Percentiles rank a stretch among this genome's conserved stretches.
These are phyloP conservation scores for Sicyos baderoa DNA, from an alignment of 306 rosid species.

Conservation along the genomic window DNA sequence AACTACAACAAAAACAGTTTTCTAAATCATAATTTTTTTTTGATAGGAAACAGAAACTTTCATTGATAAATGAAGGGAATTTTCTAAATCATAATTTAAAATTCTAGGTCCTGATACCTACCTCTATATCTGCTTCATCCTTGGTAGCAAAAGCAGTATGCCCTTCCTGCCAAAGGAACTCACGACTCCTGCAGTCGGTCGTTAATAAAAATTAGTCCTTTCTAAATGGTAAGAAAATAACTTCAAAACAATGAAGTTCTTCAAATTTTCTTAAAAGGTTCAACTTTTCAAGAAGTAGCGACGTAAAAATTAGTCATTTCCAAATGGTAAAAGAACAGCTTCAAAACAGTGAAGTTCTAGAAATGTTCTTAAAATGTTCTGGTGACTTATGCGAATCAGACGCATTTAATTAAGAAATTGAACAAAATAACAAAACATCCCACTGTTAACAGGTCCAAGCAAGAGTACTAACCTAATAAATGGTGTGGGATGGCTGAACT, in stretches of 20 bases:
- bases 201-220: not conserved
- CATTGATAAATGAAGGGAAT: no score
- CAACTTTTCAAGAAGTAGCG: no score
- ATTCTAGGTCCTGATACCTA: slow-evolving; percentile 33
- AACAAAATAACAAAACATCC: not conserved
- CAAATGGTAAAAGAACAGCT: not conserved
- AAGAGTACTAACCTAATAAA: slow-evolving; percentile 53
- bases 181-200: slow-evolving; percentile 69
- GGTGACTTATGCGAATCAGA: not conserved
- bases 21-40: not conserved
- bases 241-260: not conserved
- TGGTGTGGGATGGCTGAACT: slow-evolving; percentile 98
- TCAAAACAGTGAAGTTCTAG: not conserved
- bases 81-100: not conserved
- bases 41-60: no score
- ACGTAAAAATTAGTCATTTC: not conserved
- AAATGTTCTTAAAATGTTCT: not conserved
- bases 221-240: not conserved
- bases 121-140: slow-evolving; percentile 88
- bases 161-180: slow-evolving; percentile 99
- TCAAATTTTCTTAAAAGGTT: not conserved
- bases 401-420: not conserved
- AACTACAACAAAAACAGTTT: not conserved
- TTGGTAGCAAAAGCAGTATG: slow-evolving; percentile 96
- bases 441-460: slow-evolving; percentile 6